Evolutionary conservation across 202 grass and related monocot genomes (phyloP).

Genomic region (Schoenoplectus tabernaemontani): DNA sequence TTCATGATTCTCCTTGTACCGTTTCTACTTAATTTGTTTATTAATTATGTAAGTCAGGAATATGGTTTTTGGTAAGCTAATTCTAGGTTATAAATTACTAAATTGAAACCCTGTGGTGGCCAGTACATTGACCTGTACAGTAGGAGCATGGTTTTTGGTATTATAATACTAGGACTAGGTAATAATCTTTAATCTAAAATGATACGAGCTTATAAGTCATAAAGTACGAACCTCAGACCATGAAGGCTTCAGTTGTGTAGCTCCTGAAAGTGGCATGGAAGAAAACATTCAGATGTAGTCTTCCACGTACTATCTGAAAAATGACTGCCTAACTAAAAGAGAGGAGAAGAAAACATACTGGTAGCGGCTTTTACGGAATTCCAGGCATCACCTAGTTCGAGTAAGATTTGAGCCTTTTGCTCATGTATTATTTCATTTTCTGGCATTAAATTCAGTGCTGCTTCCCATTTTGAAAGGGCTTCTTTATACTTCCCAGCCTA

Average conservation of each 20-base stretch:
- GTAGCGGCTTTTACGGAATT: constrained; percentile 64
- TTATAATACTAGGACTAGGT: not conserved
- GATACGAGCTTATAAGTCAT: not conserved
- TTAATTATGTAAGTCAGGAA: not conserved
- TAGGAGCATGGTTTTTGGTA: not conserved
- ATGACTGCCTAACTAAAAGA: not conserved
- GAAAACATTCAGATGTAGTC: constrained; percentile 19
- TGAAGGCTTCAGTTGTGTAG: constrained; percentile 63
- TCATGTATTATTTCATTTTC: constrained; percentile 64
- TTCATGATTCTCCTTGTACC: not conserved
- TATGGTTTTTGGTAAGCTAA: not conserved
- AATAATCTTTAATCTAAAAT: not conserved
- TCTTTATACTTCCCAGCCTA: constrained; percentile 79
- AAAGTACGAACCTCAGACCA: constrained; percentile 45
- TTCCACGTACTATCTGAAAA: constrained; percentile 1
- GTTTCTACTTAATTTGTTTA: not conserved
- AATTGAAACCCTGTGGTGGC: not conserved
- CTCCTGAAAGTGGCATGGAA: constrained; percentile 45
- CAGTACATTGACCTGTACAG: not conserved
- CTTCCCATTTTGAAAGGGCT: constrained; percentile 85
- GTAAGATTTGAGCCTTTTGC: constrained; percentile 83
- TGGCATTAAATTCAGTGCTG: constrained; percentile 53
- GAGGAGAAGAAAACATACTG: constrained; percentile 35
- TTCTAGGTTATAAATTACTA: not conserved
- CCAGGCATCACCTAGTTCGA: constrained; percentile 84